Percentiles rank a stretch among this genome's conserved stretches.
Evolutionary conservation across 2,329 filamentous ascomycete species (phyloP).

Genomic region (Pseudocercospora musae): DNA sequence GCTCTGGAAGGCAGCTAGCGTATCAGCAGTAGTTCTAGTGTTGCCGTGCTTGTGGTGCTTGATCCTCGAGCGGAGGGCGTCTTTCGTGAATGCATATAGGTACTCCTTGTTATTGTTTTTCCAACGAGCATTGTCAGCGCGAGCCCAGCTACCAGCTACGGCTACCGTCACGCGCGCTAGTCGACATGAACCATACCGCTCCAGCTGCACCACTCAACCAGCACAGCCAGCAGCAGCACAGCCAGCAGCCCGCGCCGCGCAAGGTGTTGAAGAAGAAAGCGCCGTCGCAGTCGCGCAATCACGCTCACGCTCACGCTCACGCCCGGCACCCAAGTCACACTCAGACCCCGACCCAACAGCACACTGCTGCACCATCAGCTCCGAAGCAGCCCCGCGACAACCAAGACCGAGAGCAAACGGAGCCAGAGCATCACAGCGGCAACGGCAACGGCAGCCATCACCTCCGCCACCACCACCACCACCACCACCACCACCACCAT

Average conservation of each 20-base stretch:
- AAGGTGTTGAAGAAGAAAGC: constrained; percentile 6
- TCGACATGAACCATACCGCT: background rate
- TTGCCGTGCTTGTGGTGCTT: background rate
- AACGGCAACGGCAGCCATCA: background rate
- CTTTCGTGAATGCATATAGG: background rate
- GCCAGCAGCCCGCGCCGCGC: background rate
- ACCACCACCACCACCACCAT: constrained; percentile 4
- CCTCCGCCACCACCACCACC: constrained; percentile 2
- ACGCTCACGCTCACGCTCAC: background rate
- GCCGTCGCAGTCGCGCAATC: background rate
- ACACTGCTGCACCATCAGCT: background rate
- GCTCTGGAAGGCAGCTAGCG: constrained; percentile 2
- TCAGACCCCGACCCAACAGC: too few species aligned
- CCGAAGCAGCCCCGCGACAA: constrained; percentile 2
- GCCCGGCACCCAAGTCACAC: background rate
- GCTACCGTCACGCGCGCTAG: background rate
- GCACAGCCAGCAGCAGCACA: background rate
- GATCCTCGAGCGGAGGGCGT: background rate
- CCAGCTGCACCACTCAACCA: constrained; percentile 1
- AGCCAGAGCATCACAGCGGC: background rate
- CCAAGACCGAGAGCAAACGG: background rate
- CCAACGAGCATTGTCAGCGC: background rate
- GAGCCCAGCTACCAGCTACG: background rate
- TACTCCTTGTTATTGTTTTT: background rate
- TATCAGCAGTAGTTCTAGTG: background rate